phyloP scores from a whole-genome alignment of 495 filamentous ascomycete species.

The Aspergillus steynii region DNA sequence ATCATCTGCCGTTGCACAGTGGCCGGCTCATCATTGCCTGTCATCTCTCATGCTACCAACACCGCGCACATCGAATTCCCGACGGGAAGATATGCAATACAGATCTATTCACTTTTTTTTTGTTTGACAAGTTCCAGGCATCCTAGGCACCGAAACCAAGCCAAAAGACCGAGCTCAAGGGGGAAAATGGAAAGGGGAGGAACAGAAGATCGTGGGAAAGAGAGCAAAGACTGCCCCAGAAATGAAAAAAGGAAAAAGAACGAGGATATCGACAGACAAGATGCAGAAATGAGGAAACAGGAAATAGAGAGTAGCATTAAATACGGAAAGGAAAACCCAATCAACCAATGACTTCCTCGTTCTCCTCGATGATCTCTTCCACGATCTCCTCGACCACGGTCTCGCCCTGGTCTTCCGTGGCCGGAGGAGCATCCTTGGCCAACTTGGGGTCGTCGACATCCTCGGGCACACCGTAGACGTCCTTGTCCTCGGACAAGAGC shows the following conservation, averaged over 20 bases:
- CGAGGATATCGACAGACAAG: slow-evolving; percentile 26
- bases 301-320: slow-evolving; percentile 42
- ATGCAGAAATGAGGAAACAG: slow-evolving; percentile 25
- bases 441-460: slow-evolving; percentile 59
- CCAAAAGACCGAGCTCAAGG: slow-evolving; percentile 9
- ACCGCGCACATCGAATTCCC: slow-evolving; percentile 22
- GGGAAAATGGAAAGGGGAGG: slow-evolving; percentile 9
- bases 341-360: slow-evolving; percentile 72
- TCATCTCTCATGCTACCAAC: slow-evolving; percentile 33
- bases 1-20: slow-evolving; percentile 4
- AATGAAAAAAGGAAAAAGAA: slow-evolving; percentile 17
- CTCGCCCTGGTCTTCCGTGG: slow-evolving; percentile 61
- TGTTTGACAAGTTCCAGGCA: slow-evolving; percentile 14
- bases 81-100: slow-evolving; percentile 27
- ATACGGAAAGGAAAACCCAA: slow-evolving; percentile 36
- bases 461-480: slow-evolving; percentile 62
- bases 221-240: slow-evolving; percentile 12
- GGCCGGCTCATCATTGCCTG: slow-evolving; percentile 24
- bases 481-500: slow-evolving; percentile 71
- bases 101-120: slow-evolving; percentile 31
- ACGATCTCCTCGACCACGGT: slow-evolving; percentile 83
- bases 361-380: slow-evolving; percentile 93
- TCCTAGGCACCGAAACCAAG: slow-evolving; percentile 19
- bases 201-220: slow-evolving; percentile 20
- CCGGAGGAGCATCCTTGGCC: slow-evolving; percentile 47